A percentile compares a stretch with the other conserved stretches of the same genome.
Conservation (phyloP, 2,329 filamentous ascomycete genomes). For the Nemania abortiva region DNA sequence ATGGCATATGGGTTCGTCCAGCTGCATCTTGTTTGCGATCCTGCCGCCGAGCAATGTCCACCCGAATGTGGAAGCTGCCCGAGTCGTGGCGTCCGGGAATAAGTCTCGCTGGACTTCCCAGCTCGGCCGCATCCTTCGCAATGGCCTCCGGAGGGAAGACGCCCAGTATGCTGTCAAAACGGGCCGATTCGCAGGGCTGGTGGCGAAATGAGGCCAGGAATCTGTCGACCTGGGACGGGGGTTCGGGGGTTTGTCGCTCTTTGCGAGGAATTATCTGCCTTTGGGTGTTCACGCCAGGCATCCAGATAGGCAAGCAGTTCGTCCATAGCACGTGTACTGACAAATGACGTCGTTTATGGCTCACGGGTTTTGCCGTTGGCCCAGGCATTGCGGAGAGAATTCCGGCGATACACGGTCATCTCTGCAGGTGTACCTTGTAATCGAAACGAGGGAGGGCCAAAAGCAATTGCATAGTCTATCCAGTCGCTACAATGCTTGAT, state of each 20-base stretch:
- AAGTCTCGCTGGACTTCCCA: background rate
- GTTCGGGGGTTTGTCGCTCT: background rate
- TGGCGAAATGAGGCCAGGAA: background rate
- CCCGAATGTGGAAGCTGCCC: conserved; percentile 3
- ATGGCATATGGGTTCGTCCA: background rate
- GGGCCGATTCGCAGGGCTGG: background rate
- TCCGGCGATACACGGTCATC: background rate
- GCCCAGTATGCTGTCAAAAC: background rate
- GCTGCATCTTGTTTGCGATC: background rate
- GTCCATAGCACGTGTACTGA: background rate
- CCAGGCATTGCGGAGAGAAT: background rate
- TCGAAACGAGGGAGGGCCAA: background rate
- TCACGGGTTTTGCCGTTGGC: background rate
- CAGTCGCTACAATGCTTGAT: background rate
- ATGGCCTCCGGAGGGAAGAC: background rate
- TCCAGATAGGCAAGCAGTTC: background rate
- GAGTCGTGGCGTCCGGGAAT: background rate
- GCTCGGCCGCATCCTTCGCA: background rate
- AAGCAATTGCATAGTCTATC: background rate
- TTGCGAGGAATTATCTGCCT: background rate
- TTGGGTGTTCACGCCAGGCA: background rate
- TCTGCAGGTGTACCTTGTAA: background rate
- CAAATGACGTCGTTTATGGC: background rate
- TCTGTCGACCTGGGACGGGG: background rate
- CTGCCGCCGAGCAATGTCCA: background rate